phyloP scores from a whole-genome alignment of 345 rosid genomes.

The Gossypium raimondii region DNA sequence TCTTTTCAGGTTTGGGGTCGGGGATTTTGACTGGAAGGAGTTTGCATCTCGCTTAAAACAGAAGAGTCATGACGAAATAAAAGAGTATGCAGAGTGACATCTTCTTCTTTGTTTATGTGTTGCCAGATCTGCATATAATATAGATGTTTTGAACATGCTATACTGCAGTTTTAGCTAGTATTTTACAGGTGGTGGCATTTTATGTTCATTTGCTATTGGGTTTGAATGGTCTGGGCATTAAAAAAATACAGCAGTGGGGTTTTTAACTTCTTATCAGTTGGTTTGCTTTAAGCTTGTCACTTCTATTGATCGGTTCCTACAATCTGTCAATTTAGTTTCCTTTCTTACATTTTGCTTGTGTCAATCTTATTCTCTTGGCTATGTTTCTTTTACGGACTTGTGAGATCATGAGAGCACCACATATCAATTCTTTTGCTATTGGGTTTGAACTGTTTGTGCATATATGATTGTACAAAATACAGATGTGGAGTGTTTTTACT shows the following conservation, averaged over 20 bases:
- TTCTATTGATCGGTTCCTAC: background rate
- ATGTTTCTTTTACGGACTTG: background rate
- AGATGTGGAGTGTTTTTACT: background rate
- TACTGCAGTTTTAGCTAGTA: background rate
- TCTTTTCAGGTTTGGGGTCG: constrained; percentile 76
- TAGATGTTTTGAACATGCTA: constrained; percentile 1
- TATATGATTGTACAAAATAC: background rate
- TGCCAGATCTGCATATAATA: background rate
- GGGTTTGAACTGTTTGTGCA: background rate
- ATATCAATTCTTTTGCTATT: background rate
- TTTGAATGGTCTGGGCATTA: background rate
- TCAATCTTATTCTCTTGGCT: background rate
- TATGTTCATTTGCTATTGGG: background rate
- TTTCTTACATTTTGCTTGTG: background rate
- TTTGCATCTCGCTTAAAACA: constrained; percentile 83
- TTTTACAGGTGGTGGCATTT: constrained; percentile 5
- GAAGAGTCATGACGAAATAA: constrained; percentile 84
- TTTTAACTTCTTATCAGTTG: background rate
- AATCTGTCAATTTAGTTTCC: background rate
- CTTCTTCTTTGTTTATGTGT: constrained; percentile 13
- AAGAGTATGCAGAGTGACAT: constrained; percentile 42
- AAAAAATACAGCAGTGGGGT: background rate
- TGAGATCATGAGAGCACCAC: background rate
- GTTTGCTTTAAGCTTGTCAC: background rate
- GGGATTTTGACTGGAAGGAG: constrained; percentile 90